phyloP scores from a whole-genome alignment of 768 basidiomycete species.

The Amanita fuliginea region DNA sequence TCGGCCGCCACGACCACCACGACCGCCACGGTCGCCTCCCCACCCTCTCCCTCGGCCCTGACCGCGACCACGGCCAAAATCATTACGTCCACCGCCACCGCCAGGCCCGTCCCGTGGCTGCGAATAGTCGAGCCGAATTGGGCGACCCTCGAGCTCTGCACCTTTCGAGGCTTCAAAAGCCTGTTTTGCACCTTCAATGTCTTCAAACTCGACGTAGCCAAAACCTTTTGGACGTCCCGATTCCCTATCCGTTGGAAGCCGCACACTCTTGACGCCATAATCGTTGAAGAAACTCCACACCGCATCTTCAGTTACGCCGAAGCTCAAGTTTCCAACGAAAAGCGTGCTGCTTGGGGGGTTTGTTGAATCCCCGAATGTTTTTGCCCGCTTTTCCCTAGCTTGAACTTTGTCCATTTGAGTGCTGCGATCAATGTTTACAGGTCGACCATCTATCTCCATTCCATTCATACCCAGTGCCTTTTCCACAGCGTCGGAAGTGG shows the following conservation, averaged over 20 bases:
- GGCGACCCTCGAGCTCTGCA: constrained; percentile 70
- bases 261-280: constrained; percentile 78
- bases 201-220: constrained; percentile 91
- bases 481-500: constrained; percentile 58
- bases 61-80: constrained; percentile 29
- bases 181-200: constrained; percentile 67
- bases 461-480: constrained; percentile 76
- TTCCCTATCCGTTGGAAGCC: constrained; percentile 89
- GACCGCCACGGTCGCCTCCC: constrained; percentile 28
- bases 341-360: constrained; percentile 63
- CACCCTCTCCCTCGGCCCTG: constrained; percentile 29
- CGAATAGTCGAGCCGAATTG: constrained; percentile 76
- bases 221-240: constrained; percentile 89
- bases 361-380: constrained; percentile 62
- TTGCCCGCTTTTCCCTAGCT: constrained; percentile 57
- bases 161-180: constrained; percentile 65
- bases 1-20: constrained; percentile 30
- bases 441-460: constrained; percentile 85
- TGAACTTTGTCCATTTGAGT: constrained; percentile 45
- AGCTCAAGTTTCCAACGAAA: constrained; percentile 89
- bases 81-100: constrained; percentile 35
- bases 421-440: constrained; percentile 79
- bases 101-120: constrained; percentile 63
- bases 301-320: constrained; percentile 65
- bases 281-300: constrained; percentile 89